Evolutionary conservation across 2,329 filamentous ascomycete genomes (phyloP).

Genomic region (Leptographium lundbergii): DNA sequence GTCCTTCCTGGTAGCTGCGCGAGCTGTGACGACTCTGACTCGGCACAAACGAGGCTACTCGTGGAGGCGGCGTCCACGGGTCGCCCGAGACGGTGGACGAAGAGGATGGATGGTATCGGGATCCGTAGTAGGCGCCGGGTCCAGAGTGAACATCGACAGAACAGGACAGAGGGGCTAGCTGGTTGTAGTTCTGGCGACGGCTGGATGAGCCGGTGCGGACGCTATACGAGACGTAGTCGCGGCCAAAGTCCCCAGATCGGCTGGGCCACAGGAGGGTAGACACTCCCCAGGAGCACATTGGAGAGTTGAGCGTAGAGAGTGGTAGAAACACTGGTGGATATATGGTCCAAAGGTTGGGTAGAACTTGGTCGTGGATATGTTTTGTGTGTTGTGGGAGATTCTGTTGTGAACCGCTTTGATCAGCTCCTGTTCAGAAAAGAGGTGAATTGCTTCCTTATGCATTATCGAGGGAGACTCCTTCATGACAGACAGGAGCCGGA

Average conservation of each 20-base stretch:
- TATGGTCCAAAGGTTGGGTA: not conserved
- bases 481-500: no score
- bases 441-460: not conserved
- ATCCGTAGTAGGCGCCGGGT: not conserved
- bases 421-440: not conserved
- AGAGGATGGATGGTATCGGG: not conserved
- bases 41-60: not conserved
- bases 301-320: not conserved
- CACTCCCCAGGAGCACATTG: conserved; percentile 5
- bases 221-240: conserved; percentile 1
- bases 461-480: not conserved
- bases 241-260: not conserved
- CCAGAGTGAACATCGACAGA: not conserved
- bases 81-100: not conserved
- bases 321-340: not conserved
- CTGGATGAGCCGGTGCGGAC: not conserved
- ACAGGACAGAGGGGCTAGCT: not conserved
- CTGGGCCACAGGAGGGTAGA: not conserved
- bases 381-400: not conserved
- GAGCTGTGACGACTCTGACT: not conserved
- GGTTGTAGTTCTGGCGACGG: not conserved
- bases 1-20: not conserved
- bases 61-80: not conserved
- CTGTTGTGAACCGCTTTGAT: not conserved
- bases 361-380: not conserved